Percentiles rank a stretch among this genome's conserved stretches.
These are phyloP conservation scores for Monilinia fructicola DNA, from an alignment of 2,329 filamentous ascomycete species.

Conservation along the genomic window DNA sequence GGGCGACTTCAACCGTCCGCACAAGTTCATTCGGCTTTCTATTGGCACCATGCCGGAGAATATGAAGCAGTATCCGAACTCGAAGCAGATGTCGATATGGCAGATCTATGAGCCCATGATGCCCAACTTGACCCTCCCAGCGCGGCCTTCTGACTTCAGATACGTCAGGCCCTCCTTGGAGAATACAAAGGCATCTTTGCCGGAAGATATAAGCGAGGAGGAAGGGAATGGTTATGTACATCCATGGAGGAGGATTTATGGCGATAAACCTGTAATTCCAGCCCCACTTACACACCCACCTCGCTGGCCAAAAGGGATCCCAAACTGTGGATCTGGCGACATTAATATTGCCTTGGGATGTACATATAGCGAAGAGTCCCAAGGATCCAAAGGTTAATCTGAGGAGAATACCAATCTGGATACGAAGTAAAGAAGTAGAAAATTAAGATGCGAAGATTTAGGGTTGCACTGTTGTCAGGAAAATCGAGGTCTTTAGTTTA, in stretches of 20 bases:
- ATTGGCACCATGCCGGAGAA: background rate
- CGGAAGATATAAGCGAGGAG: background rate
- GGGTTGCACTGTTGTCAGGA: background rate
- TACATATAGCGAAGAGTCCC: background rate
- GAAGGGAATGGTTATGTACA: background rate
- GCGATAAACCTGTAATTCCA: accelerated
- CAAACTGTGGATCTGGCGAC: accelerated
- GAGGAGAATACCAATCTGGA: background rate
- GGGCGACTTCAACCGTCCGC: background rate
- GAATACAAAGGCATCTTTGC: background rate
- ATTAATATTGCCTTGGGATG: background rate
- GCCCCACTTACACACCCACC: background rate
- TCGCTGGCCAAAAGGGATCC: background rate
- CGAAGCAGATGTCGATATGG: background rate
- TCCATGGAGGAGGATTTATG: background rate
- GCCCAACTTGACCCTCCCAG: background rate
- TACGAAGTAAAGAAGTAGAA: background rate
- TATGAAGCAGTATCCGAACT: background rate
- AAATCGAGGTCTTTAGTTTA: background rate
- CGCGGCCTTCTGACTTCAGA: background rate
- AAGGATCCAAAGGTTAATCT: background rate
- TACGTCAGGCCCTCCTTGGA: background rate
- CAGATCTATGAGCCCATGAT: slow-evolving; percentile 17
- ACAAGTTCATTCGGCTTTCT: slow-evolving; percentile 11
- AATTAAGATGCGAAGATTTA: background rate